A percentile compares a stretch with the other conserved stretches of the same genome.
Evolutionary conservation across 2,329 filamentous ascomycete genomes (phyloP).

Genomic region (Knufia petricola): DNA sequence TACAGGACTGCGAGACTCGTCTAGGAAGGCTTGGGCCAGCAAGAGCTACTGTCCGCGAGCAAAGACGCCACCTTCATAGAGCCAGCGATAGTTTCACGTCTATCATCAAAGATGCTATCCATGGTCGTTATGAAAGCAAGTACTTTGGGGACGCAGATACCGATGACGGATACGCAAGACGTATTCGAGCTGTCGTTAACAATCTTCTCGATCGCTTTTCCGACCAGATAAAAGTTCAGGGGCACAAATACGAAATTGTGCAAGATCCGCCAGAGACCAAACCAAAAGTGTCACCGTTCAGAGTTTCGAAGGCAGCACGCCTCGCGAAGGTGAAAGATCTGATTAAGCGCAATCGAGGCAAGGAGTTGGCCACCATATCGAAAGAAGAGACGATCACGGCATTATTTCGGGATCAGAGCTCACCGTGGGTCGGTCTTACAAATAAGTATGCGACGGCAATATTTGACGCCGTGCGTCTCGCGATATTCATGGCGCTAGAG

Average conservation of each 20-base stretch:
- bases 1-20: conserved; percentile 27
- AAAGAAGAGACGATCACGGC: conserved; percentile 5
- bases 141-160: conserved; percentile 27
- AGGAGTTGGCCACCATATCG: neutral
- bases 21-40: conserved; percentile 43
- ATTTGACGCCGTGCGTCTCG: conserved; percentile 1
- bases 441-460: neutral
- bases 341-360: conserved; percentile 16
- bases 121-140: conserved; percentile 27
- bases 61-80: conserved; percentile 26
- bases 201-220: conserved; percentile 19
- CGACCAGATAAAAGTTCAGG: conserved; percentile 12
- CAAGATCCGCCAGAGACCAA: conserved; percentile 4
- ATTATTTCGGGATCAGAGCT: conserved; percentile 1
- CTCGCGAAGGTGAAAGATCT: conserved; percentile 9
- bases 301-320: conserved; percentile 7
- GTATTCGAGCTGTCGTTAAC: conserved; percentile 28
- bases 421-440: neutral
- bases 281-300: conserved; percentile 2
- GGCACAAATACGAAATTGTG: conserved; percentile 15
- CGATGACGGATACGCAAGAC: conserved; percentile 23
- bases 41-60: conserved; percentile 23
- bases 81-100: conserved; percentile 18
- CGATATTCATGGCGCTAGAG: conserved; percentile 10
- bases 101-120: conserved; percentile 23